A percentile compares a stretch with the other conserved stretches of the same genome.
phyloP scores from a whole-genome alignment of 1,139 yeast genomes.

The Sugiyamaella pinicola region DNA sequence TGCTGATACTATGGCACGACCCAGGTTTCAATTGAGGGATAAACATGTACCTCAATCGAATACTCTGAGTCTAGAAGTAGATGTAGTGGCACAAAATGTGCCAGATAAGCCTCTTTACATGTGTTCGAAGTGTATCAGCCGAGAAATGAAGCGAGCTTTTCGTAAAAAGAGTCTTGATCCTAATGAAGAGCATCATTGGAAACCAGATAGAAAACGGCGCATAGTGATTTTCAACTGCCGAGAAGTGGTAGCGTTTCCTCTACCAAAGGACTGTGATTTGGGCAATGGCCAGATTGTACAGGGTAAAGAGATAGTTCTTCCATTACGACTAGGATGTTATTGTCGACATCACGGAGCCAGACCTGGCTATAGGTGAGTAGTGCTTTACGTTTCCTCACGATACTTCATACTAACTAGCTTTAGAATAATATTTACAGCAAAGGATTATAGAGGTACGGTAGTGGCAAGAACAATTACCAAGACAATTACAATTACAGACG shows the following conservation, averaged over 20 bases:
- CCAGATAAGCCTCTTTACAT: constrained; percentile 63
- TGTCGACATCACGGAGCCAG: constrained; percentile 91
- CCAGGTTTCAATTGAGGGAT: constrained; percentile 64
- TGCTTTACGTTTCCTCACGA: not conserved
- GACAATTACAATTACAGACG: constrained; percentile 88
- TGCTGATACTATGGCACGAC: constrained; percentile 82
- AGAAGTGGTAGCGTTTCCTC: constrained; percentile 75
- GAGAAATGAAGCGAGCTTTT: constrained; percentile 92
- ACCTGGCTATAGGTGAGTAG: constrained; percentile 60
- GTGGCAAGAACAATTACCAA: constrained; percentile 73
- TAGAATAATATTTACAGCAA: constrained; percentile 66
- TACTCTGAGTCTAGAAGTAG: constrained; percentile 42
- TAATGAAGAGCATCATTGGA: constrained; percentile 74
- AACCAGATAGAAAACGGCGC: constrained; percentile 63
- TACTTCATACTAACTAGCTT: constrained; percentile 11
- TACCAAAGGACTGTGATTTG: constrained; percentile 31
- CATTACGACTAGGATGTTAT: constrained; percentile 89
- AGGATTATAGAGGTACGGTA: constrained; percentile 58
- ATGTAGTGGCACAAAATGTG: constrained; percentile 45
- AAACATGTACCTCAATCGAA: constrained; percentile 40
- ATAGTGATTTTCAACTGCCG: constrained; percentile 90
- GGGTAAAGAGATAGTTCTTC: constrained; percentile 62
- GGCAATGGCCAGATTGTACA: constrained; percentile 31
- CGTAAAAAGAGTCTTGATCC: constrained; percentile 67
- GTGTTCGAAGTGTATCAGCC: constrained; percentile 82